Percentiles rank a stretch among this genome's conserved stretches.
These are phyloP conservation scores for Russula ochroleuca DNA, from an alignment of 768 basidiomycete species.

Conservation along the genomic window DNA sequence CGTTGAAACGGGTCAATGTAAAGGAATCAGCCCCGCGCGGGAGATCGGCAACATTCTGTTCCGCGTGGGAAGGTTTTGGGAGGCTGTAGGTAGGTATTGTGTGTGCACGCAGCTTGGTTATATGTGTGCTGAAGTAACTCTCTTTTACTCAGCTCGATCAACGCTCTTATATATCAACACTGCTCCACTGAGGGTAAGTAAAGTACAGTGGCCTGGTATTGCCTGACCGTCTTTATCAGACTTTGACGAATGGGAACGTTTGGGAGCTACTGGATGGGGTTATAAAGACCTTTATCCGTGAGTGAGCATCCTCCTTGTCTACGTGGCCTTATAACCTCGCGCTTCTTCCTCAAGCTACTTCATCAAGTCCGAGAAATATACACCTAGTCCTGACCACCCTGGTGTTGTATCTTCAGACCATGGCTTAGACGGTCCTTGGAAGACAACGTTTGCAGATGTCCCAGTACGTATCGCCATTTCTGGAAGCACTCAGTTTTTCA, in stretches of 20 bases:
- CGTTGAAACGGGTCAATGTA: neutral
- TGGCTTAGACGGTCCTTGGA: slow-evolving; percentile 20
- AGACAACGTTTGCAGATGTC: slow-evolving; percentile 5
- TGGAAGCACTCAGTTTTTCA: too few relatives aligned
- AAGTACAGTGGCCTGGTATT: neutral
- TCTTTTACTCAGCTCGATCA: slow-evolving; percentile 15
- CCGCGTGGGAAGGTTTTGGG: slow-evolving; percentile 26
- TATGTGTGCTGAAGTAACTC: neutral
- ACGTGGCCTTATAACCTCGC: neutral
- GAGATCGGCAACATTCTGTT: slow-evolving; percentile 11
- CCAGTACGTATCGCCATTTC: neutral
- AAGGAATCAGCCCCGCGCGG: slow-evolving; percentile 18
- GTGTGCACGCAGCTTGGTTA: neutral
- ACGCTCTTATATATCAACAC: slow-evolving; percentile 24
- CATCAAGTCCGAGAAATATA: slow-evolving; percentile 23
- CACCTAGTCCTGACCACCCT: slow-evolving; percentile 9
- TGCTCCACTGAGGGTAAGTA: slow-evolving; percentile 22
- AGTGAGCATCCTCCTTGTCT: neutral
- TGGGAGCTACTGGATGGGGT: slow-evolving; percentile 29
- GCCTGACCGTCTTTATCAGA: slow-evolving; percentile 11
- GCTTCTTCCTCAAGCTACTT: slow-evolving; percentile 19
- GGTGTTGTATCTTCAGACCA: slow-evolving; percentile 16
- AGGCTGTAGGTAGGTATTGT: slow-evolving; percentile 12
- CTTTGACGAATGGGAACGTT: slow-evolving; percentile 28
- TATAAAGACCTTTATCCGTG: slow-evolving; percentile 28